phyloP scores from a whole-genome alignment of 805 yeast species.

The Lipomyces sp. region DNA sequence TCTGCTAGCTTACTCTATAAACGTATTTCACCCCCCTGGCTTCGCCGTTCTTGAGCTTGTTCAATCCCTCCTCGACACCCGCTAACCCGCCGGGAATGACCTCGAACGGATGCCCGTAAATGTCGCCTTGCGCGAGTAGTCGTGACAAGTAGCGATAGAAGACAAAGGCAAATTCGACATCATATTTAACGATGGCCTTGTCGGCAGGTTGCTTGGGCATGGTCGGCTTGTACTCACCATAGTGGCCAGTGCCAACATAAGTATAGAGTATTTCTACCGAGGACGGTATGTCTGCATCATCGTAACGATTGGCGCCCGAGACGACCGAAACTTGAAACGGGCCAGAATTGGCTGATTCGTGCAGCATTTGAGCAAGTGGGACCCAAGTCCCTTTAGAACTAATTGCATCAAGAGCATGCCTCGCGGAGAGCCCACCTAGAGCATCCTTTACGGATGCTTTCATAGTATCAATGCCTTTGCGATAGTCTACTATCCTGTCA shows the following conservation, averaged over 20 bases:
- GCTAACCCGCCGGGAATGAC: conserved; percentile 14
- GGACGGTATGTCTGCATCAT: background rate
- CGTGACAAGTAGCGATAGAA: background rate
- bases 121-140: conserved; percentile 11
- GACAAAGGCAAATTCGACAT: conserved; percentile 14
- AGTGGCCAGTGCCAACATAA: conserved; percentile 1
- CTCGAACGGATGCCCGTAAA: conserved; percentile 14
- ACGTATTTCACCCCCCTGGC: conserved; percentile 4
- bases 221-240: conserved; percentile 3
- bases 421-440: background rate
- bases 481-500: conserved; percentile 22
- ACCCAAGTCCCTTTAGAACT: conserved; percentile 5
- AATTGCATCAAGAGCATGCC: conserved; percentile 16
- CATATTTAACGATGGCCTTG: conserved; percentile 6
- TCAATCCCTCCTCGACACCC: conserved; percentile 12
- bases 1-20: background rate
- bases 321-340: conserved; percentile 6
- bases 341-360: background rate
- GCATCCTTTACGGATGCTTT: conserved; percentile 10
- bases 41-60: conserved; percentile 6
- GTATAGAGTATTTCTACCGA: background rate
- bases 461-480: conserved; percentile 6
- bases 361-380: background rate
- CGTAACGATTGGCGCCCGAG: background rate
- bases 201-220: conserved; percentile 5